Evolutionary conservation across 1,284 basidiomycete genomes (phyloP).

Genomic region (Trametes pubescens): DNA sequence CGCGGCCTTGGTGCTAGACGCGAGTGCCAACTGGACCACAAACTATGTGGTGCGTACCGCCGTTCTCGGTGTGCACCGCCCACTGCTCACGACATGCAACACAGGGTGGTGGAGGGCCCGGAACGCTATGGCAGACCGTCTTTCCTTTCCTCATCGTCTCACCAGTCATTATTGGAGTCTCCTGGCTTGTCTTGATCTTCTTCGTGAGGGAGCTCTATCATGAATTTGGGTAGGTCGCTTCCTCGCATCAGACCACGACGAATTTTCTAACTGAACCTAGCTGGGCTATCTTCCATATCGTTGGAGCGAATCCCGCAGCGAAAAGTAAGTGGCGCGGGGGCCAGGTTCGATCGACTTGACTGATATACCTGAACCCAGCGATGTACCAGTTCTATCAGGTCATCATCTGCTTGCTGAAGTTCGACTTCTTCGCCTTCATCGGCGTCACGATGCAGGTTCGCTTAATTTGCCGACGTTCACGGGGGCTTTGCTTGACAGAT

Average conservation of each 20-base stretch:
- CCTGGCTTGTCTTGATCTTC: constrained; percentile 49
- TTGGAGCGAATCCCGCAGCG: constrained; percentile 81
- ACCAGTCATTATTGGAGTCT: constrained; percentile 48
- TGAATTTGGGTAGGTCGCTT: constrained; percentile 53
- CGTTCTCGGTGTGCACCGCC: background rate
- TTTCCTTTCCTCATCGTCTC: constrained; percentile 52
- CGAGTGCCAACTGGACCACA: constrained; percentile 26
- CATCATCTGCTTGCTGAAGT: constrained; percentile 85
- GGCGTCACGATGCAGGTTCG: constrained; percentile 87
- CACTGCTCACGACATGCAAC: background rate
- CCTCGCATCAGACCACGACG: too few species aligned
- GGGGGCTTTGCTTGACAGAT: background rate
- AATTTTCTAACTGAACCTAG: constrained; percentile 44
- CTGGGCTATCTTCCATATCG: constrained; percentile 87
- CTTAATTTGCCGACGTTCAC: background rate
- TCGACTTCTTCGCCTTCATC: constrained; percentile 86
- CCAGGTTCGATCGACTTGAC: background rate
- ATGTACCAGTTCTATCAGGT: constrained; percentile 90
- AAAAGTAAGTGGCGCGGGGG: constrained; percentile 64
- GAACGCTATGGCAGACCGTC: constrained; percentile 53
- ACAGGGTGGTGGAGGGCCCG: constrained; percentile 46
- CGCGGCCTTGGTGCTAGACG: constrained; percentile 57
- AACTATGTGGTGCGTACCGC: constrained; percentile 28
- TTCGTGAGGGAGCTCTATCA: constrained; percentile 51
- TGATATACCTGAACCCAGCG: constrained; percentile 47